Evolutionary conservation across 2,329 filamentous ascomycete species (phyloP).

Genomic region (Colletotrichum agaves): DNA sequence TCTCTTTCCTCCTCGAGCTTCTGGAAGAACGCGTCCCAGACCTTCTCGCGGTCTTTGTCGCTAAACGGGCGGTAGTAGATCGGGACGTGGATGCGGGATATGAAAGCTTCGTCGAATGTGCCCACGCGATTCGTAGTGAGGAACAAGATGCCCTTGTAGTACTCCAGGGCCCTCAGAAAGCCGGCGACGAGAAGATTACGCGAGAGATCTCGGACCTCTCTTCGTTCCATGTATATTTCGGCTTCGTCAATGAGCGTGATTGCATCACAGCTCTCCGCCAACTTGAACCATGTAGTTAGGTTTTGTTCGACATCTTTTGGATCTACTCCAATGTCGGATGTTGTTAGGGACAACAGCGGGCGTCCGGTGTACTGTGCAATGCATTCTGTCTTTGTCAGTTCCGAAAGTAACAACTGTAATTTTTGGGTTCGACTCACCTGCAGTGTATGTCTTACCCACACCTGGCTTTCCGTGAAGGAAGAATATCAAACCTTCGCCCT

Average conservation of each 20-base stretch:
- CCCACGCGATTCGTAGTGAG: conserved; percentile 46
- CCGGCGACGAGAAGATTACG: conserved; percentile 20
- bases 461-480: conserved; percentile 19
- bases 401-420: too few species aligned
- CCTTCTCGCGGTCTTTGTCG: conserved; percentile 40
- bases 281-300: conserved; percentile 34
- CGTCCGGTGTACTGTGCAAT: background rate
- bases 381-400: background rate
- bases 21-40: conserved; percentile 44
- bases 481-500: conserved; percentile 19
- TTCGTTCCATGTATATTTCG: conserved; percentile 39
- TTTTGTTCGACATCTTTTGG: conserved; percentile 35
- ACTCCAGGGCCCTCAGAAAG: conserved; percentile 40
- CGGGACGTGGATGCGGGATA: conserved; percentile 45
- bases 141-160: conserved; percentile 46
- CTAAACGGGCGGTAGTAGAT: conserved; percentile 44
- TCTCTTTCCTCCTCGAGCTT: conserved; percentile 42
- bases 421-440: background rate
- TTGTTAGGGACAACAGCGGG: conserved; percentile 24
- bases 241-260: conserved; percentile 45
- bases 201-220: conserved; percentile 31
- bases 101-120: conserved; percentile 46
- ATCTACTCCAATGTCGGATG: conserved; percentile 37
- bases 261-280: conserved; percentile 42
- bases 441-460: conserved; percentile 20